Percentiles rank a stretch among this genome's conserved stretches.
These are phyloP conservation scores for Lachnum nothofagi DNA, from an alignment of 2,329 filamentous ascomycete genomes.

Conservation along the genomic window DNA sequence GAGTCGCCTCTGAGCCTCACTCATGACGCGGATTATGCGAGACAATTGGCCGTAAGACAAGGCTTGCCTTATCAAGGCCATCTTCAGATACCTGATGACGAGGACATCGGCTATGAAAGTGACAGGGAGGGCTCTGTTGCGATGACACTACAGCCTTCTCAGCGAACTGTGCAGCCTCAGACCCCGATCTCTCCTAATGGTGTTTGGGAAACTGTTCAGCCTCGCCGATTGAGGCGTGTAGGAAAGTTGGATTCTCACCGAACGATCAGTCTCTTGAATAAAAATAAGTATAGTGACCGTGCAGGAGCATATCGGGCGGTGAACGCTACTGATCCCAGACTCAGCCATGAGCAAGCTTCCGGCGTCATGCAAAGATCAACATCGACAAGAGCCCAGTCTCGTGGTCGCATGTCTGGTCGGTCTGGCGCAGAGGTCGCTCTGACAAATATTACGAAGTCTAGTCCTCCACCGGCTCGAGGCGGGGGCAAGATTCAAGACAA, in stretches of 20 bases:
- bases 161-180: conserved; percentile 14
- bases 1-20: conserved; percentile 27
- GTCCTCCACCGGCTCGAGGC: conserved; percentile 33
- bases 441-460: conserved; percentile 38
- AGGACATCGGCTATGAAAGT: conserved; percentile 29
- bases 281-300: conserved; percentile 40
- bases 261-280: conserved; percentile 37
- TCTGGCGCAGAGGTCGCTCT: conserved; percentile 41
- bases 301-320: conserved; percentile 43
- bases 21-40: conserved; percentile 18
- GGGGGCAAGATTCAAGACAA: conserved; percentile 29
- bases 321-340: conserved; percentile 27
- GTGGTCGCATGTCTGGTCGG: conserved; percentile 27
- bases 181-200: conserved; percentile 14
- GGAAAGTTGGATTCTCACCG: conserved; percentile 35
- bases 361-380: conserved; percentile 21
- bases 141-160: conserved; percentile 20
- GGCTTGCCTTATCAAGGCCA: conserved; percentile 2
- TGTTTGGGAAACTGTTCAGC: conserved; percentile 24
- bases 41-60: conserved; percentile 5
- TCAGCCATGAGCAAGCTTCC: conserved; percentile 25
- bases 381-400: conserved; percentile 18
- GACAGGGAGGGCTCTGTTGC: conserved; percentile 24
- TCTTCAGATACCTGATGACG: conserved; percentile 16
- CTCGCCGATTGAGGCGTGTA: conserved; percentile 17